Evolutionary conservation across 306 rosid species (phyloP).

Genomic region (Styphnolobium japonicum): DNA sequence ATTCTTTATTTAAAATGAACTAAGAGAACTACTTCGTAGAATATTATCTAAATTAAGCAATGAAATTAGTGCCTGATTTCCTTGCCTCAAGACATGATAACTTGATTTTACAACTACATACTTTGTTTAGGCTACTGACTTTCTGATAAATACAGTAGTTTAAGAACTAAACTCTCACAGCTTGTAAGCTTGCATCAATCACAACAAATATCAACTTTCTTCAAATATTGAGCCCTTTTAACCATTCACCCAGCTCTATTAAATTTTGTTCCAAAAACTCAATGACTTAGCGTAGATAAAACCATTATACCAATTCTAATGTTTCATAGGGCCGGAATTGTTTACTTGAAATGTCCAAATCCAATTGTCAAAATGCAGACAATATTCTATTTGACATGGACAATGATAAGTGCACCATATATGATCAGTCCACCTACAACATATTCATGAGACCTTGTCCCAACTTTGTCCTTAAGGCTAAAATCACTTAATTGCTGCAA

Average conservation of each 20-base stretch:
- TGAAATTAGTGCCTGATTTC: not conserved
- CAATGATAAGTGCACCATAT: not conserved
- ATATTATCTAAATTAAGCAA: not conserved
- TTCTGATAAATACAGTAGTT: not conserved
- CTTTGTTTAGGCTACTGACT: not conserved
- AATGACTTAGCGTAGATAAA: not conserved
- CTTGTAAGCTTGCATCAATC: not conserved
- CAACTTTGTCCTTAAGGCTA: not conserved
- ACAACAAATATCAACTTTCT: not conserved
- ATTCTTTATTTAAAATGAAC: not conserved
- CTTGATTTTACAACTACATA: not conserved
- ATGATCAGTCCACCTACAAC: not conserved
- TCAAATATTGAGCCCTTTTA: not conserved
- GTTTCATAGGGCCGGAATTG: not conserved
- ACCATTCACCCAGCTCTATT: not conserved
- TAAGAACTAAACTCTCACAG: not conserved
- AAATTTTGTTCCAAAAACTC: not conserved
- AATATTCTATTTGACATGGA: not conserved
- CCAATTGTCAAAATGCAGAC: not conserved
- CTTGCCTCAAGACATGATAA: not conserved
- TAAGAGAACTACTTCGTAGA: not conserved
- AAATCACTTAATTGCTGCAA: not conserved
- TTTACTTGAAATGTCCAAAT: not conserved
- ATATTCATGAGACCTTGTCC: not conserved
- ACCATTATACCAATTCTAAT: not conserved